phyloP scores from a whole-genome alignment of 1,139 yeast genomes.

The Debaryomyces coudertii region DNA sequence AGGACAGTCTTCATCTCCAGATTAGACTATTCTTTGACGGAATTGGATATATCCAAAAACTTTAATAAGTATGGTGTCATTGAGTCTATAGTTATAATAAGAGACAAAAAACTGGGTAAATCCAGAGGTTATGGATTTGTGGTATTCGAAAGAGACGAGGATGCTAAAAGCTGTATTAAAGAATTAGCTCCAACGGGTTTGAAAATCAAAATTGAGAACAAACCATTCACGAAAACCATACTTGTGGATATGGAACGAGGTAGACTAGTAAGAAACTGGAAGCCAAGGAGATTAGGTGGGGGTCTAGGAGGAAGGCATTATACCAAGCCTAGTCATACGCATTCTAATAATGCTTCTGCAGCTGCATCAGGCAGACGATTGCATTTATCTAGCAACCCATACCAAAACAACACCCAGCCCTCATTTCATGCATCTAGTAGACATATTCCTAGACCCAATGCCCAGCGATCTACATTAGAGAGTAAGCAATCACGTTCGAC shows the following conservation, averaged over 20 bases:
- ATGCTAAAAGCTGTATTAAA: constrained; percentile 60
- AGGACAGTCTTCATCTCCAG: constrained; percentile 79
- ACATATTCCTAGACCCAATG: constrained; percentile 1
- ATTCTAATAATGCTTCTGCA: constrained; percentile 52
- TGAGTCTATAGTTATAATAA: constrained; percentile 66
- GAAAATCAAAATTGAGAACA: constrained; percentile 22
- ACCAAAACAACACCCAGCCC: background rate
- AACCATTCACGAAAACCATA: constrained; percentile 45
- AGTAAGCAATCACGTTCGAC: constrained; percentile 1
- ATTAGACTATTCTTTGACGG: constrained; percentile 65
- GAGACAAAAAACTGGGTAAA: constrained; percentile 53
- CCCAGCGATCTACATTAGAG: background rate
- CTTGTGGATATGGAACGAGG: constrained; percentile 87
- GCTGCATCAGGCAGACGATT: constrained; percentile 52
- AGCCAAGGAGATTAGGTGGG: constrained; percentile 73
- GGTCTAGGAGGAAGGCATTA: constrained; percentile 66
- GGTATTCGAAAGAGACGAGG: constrained; percentile 62
- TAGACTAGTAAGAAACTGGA: constrained; percentile 73
- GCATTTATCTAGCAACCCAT: constrained; percentile 22
- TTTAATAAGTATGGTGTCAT: constrained; percentile 72
- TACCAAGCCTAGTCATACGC: constrained; percentile 43
- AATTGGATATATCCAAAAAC: constrained; percentile 65
- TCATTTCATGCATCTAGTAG: background rate
- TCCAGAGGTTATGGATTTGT: constrained; percentile 87
- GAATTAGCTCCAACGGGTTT: constrained; percentile 59